Evolutionary conservation across 2,329 filamentous ascomycete species (phyloP), one percentile per base, ranked within the genome.

Genomic region (Sphaerostilbella broomeana): DNA sequence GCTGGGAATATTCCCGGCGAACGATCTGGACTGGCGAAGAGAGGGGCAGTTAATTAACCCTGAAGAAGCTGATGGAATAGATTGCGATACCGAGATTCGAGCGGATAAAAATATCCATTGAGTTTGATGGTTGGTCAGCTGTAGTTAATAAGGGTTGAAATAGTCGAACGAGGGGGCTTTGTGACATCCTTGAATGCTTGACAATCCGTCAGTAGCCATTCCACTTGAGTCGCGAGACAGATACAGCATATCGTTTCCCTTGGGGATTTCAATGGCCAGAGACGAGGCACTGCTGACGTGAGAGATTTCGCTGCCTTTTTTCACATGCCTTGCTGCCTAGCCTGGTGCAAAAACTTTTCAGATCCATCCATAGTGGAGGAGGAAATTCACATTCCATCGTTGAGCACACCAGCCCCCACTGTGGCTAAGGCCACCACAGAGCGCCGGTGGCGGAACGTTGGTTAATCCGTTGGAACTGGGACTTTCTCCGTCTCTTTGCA

Each of bases 31-130:
- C 4, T 5, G 29, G 8, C 2, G 19, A 16, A 33, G 16, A n/a
- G 36, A 39, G 36, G 36, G 36, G 36, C n/a, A 38, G 15, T 21
- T 2, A 26, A 25, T n/a, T 36, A 18, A 28, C 16, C 26, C n/a
- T 24, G 26, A 22, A 5, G 25, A 37, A n/a, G 22, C 22, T 30
- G 30, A 13, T 8, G 15, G n/a, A 7, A 25, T 8, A 22, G 17
- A 15, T 12, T n/a, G 18, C 15, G 12, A 12, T 4, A 13, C 20
- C 9, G 31, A 13, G 25, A 29, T 20, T 20, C 27, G 27, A 22
- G 33, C 33, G 22, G 22, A 7, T 25, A 7, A 12, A 25, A 25
- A 8, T 25, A 12, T 25, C 22, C 7, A 25, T 12, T 12, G 22
- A 25, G 7, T 25, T 12, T 25, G 22, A 12, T 25, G 22, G 22